Evolutionary conservation across 495 filamentous ascomycete genomes (phyloP), one percentile per base, ranked within the genome.

Genomic region (Tuber microsphaerosporum): DNA sequence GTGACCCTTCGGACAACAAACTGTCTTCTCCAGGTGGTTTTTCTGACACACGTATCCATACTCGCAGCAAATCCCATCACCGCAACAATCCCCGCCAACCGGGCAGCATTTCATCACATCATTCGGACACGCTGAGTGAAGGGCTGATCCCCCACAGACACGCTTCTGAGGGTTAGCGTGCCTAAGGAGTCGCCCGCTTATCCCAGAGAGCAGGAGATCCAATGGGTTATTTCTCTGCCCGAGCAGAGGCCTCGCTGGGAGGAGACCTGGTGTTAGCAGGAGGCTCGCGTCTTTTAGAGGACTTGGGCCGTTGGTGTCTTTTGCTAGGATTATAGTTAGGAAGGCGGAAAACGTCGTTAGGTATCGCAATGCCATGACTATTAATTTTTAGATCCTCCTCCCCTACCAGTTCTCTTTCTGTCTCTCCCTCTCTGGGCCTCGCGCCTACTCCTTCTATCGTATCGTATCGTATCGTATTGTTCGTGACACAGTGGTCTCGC

Each of bases 61-160:
- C 26, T 65, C 56, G 56, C 56, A 65, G 56, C 56, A 65, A 10
- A 6, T 31, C 26, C 56, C 56, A 26, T 17, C 56, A 17, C 56
- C 56, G 1, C 56, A 65, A n/a, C 56, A 65, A 65, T 65, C 56
- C 56, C 56, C 56, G 26, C 26, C 56, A 31, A 12, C 16, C 17
- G 56, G 56, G 56, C 56, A 65, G n/a, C 56, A 65, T 65, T 65
- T 65, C 56, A n/a, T 31, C 56, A 31, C 56, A 65, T 31, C 56
- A 31, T 17, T 6, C 56, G 56, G 26, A 65, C 56, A 65, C 2
- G 56, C 56, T 22, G 26, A 31, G 56, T 65, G 56, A 26, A 65
- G 56, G 56, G 26, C 56, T 8, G 56, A 65, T 65, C 56, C 56
- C 14, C 56, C 56, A 12, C 56, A 65, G 56, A 65, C 56, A 65